Evolutionary conservation across 768 basidiomycete species (phyloP).

Genomic region (Ramaria sp.): DNA sequence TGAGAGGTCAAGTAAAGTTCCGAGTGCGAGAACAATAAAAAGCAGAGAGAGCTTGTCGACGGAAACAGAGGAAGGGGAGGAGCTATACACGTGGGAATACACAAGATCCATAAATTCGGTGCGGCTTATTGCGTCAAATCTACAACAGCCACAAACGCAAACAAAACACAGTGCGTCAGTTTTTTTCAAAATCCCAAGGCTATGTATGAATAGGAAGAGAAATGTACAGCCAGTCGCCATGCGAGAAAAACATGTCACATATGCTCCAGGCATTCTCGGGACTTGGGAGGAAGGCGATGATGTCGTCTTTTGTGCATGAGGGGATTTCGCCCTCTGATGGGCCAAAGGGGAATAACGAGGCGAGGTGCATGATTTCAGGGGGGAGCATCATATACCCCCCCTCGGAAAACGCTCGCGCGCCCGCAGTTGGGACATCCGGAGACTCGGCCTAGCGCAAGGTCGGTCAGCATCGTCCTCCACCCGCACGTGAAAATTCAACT

Average conservation of each 20-base stretch:
- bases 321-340: not conserved
- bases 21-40: slow-evolving; percentile 40
- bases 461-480: not conserved
- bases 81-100: slow-evolving; percentile 4
- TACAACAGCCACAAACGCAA: too few relatives aligned
- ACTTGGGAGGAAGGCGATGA: not conserved
- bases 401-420: not conserved
- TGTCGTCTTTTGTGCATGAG: not conserved
- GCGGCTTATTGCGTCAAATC: slow-evolving; percentile 4
- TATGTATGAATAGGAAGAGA: not conserved
- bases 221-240: slow-evolving; percentile 9
- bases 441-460: not conserved
- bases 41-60: slow-evolving; percentile 38
- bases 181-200: too few relatives aligned
- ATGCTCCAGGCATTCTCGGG: slow-evolving; percentile 6
- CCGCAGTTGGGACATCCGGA: slow-evolving; percentile 7
- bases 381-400: not conserved
- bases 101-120: slow-evolving; percentile 16
- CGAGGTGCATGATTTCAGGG: slow-evolving; percentile 1
- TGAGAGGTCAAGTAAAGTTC: slow-evolving; percentile 30
- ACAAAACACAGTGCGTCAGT: not conserved
- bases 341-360: slow-evolving; percentile 8
- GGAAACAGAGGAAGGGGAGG: not conserved
- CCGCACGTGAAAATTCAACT: not conserved
- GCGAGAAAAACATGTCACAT: slow-evolving; percentile 5